Base-by-base conservation (phyloP, 352 stramenopile genomes). In the Phytophthora sp. region DNA sequence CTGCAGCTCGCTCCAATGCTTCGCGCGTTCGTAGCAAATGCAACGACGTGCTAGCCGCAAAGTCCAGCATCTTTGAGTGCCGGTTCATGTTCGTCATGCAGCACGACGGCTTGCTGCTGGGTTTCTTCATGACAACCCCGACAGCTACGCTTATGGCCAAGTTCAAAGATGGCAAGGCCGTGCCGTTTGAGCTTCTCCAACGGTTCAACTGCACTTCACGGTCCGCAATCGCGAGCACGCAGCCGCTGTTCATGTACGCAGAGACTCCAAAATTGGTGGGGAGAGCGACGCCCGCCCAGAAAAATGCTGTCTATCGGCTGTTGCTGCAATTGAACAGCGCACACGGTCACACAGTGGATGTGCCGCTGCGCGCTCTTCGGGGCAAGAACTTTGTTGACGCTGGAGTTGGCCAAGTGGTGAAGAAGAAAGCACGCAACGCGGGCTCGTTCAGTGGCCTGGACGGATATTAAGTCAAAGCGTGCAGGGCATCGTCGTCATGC, bases 11-110 rank as follows among this genome's bases (percentile, higher is more conserved):
- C 11, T 51, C 64, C 2, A 65, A 46, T 43, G 68, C 68, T 18
- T 51, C 41, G 2, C 64, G 55, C 11, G 17, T 77, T 34, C 39
- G 51, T 2, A 53, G 57, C 17, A 70, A 62, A 2, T 38, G 12
- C 26, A 41, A 30, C 3, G 21, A 52, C 15, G 13, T 35, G 12
- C 6, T 21, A 9, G 48, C 44, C 15, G n/a, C 54, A 34, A n/a
- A 63, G 0, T 38, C 76, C 15, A 61, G 68, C 30, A 44, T 76
- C 8, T 72, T 78, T 21, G 84, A 93, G 62, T 78, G 71, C 21
- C 82, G 84, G 4, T 91, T 83, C 54, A 54, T 89, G 34, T 87
- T 89, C 45, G 63, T 90, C 34, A 84, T 91, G 77, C 82, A 88
- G 31, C 69, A 72, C 2, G 79, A 88, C 39, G 84, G 82, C 0